These are phyloP conservation scores for Metschnikowia picachoensis DNA, from an alignment of 805 yeast genomes.

Conservation along the genomic window DNA sequence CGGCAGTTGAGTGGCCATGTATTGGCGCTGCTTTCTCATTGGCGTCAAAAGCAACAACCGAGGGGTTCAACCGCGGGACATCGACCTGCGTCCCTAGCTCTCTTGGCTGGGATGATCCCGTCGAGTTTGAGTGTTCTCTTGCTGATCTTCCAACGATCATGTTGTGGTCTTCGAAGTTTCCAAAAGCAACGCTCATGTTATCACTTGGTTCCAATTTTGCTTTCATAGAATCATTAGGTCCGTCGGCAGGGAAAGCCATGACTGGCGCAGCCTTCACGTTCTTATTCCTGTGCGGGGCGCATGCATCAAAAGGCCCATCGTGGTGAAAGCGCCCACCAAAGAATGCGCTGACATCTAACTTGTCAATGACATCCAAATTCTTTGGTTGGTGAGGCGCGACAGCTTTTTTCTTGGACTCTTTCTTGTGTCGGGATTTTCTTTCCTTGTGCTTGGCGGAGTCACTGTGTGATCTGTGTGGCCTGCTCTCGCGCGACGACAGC, in stretches of 20 bases:
- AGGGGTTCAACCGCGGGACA: constrained; percentile 48
- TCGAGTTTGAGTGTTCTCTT: constrained; percentile 1
- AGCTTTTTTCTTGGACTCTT: constrained; percentile 37
- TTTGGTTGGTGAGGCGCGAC: constrained; percentile 52
- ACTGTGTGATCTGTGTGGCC: constrained; percentile 20
- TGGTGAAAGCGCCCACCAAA: constrained; percentile 95
- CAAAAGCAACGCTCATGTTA: constrained; percentile 74
- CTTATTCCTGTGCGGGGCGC: constrained; percentile 93
- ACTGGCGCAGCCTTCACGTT: constrained; percentile 78
- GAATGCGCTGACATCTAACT: constrained; percentile 91
- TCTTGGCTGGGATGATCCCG: constrained; percentile 14
- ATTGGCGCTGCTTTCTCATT: constrained; percentile 63
- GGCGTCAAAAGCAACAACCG: constrained; percentile 67
- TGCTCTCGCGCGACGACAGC: constrained; percentile 14
- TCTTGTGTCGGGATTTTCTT: constrained; percentile 15
- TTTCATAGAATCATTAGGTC: constrained; percentile 82
- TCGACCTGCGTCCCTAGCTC: constrained; percentile 18
- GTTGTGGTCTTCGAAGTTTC: constrained; percentile 52
- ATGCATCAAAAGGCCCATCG: constrained; percentile 98
- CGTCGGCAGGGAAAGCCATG: constrained; percentile 91
- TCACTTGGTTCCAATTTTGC: constrained; percentile 53
- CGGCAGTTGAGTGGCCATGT: constrained; percentile 83
- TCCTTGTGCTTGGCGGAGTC: constrained; percentile 19
- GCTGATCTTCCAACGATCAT: constrained; percentile 33
- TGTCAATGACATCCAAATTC: constrained; percentile 90